Conservation (phyloP, 169 alveolate genomes). For the Theileria parva region DNA sequence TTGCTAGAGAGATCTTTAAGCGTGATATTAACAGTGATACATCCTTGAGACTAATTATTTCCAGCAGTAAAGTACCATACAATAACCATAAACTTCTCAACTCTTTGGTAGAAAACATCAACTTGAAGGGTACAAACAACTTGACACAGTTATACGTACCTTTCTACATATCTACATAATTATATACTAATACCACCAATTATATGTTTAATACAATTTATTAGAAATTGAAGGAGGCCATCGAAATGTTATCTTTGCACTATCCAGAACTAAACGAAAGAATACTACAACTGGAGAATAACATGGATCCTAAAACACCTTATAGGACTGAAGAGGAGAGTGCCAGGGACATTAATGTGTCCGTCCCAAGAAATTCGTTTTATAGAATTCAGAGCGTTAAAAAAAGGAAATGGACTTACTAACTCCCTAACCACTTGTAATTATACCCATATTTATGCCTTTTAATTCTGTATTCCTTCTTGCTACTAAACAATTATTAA, state of each 20-base stretch:
- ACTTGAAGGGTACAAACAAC: slow-evolving; percentile 40
- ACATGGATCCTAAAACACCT: not conserved
- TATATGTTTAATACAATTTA: not conserved
- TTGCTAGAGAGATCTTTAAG: not conserved
- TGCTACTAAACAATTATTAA: slow-evolving; percentile 22
- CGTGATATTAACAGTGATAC: slow-evolving; percentile 32
- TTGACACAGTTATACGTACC: slow-evolving; percentile 35
- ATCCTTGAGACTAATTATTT: slow-evolving; percentile 29
- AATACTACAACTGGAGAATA: slow-evolving; percentile 3
- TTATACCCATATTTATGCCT: slow-evolving; percentile 61
- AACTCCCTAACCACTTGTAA: slow-evolving; percentile 65
- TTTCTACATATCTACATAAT: not conserved
- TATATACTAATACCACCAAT: not conserved
- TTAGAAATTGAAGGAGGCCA: slow-evolving; percentile 45
- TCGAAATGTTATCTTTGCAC: slow-evolving; percentile 35
- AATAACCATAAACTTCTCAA: slow-evolving; percentile 27
- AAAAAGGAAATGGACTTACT: slow-evolving; percentile 63
- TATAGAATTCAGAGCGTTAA: slow-evolving; percentile 41
- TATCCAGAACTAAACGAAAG: slow-evolving; percentile 45
- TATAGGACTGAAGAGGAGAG: slow-evolving; percentile 11
- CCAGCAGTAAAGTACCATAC: slow-evolving; percentile 42
- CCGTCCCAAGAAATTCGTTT: not conserved
- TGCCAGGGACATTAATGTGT: slow-evolving; percentile 24
- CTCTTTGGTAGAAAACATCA: slow-evolving; percentile 29
- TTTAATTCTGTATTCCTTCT: slow-evolving; percentile 49